Evolutionary conservation across 1,139 yeast species (phyloP), one percentile per base, ranked within the genome.

Genomic region (Taphrina betulina): DNA sequence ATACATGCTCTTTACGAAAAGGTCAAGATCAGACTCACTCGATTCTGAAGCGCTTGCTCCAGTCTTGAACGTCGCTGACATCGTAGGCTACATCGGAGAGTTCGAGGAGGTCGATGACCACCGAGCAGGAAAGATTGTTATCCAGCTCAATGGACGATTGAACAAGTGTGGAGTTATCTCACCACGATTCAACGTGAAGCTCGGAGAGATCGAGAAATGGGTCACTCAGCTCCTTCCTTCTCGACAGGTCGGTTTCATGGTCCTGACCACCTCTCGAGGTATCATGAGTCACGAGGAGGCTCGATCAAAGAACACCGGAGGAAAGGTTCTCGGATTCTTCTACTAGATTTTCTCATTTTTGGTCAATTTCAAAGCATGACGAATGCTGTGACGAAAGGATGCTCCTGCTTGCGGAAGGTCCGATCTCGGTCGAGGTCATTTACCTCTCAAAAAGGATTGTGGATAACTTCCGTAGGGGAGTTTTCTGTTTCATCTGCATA

Each of bases 211-310:
- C 69, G 97, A 90, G 79, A 88, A 87, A 78, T 90, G 97, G 97
- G 89, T 95, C 68, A 95, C 83, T 75, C 89, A 88, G 82, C 83
- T 90, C 73, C 80, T 90, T 72, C 97, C 97, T 72, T 95, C 97
- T 65, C 88, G 97, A 85, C 97, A 90, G 78, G 90, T 90, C 71
- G 97, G 97, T 79, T 89, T 78, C 78, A 90, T 90, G 71, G 85
- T 90, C 75, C 82, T 90, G 72, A 90, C 98, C 75, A 92, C 98
- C 68, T 92, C 98, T 69, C 96, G 97, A 69, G 98, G 98, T 78
- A 92, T 92, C 69, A 89, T 92, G 96, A 97, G 92, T 81, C 98
- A 92, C 79, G 98, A 92, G 80, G 98, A 92, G 80, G 98, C 98
- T 69, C 89, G 96, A 83, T 86, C 97, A 84, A 92, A 92, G 86